Evolutionary conservation across 1,284 basidiomycete genomes (phyloP).

Genomic region (Ceratobasidium sp.): DNA sequence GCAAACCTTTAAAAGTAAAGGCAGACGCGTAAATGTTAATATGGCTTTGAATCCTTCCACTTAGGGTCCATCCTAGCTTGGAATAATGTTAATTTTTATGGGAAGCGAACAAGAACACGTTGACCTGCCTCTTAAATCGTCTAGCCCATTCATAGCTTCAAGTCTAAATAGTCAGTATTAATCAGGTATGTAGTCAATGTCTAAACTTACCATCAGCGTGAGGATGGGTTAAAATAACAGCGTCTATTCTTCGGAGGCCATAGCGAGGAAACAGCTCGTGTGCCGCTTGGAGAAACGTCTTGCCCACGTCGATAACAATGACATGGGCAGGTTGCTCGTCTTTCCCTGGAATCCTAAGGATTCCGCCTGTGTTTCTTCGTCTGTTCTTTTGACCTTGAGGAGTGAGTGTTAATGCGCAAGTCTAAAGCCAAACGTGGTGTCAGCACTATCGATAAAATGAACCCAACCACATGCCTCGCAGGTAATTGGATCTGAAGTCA

Average conservation of each 20-base stretch:
- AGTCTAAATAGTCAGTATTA: slow-evolving; percentile 44
- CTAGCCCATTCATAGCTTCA: slow-evolving; percentile 82
- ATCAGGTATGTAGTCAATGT: neutral
- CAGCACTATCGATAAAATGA: neutral
- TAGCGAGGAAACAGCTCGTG: slow-evolving; percentile 66
- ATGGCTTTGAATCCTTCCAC: slow-evolving; percentile 69
- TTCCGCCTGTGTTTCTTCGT: slow-evolving; percentile 77
- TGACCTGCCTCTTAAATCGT: slow-evolving; percentile 76
- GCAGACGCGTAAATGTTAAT: slow-evolving; percentile 78
- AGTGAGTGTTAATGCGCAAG: slow-evolving; percentile 72
- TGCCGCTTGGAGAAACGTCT: slow-evolving; percentile 79
- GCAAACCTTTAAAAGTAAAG: slow-evolving; percentile 62
- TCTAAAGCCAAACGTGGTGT: slow-evolving; percentile 50
- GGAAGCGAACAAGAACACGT: neutral
- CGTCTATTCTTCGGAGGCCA: slow-evolving; percentile 77
- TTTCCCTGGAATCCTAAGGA: slow-evolving; percentile 61
- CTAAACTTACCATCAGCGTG: slow-evolving; percentile 74
- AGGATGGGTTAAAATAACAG: slow-evolving; percentile 79
- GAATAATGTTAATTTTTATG: neutral
- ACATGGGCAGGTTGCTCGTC: slow-evolving; percentile 58
- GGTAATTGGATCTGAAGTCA: slow-evolving; percentile 23
- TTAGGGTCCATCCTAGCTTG: slow-evolving; percentile 75
- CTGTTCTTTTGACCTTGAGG: slow-evolving; percentile 78
- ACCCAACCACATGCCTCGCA: slow-evolving; percentile 13
- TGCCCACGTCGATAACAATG: slow-evolving; percentile 82